phyloP scores from a whole-genome alignment of 2,329 filamentous ascomycete species.

The Pseudopyricularia cyperi region DNA sequence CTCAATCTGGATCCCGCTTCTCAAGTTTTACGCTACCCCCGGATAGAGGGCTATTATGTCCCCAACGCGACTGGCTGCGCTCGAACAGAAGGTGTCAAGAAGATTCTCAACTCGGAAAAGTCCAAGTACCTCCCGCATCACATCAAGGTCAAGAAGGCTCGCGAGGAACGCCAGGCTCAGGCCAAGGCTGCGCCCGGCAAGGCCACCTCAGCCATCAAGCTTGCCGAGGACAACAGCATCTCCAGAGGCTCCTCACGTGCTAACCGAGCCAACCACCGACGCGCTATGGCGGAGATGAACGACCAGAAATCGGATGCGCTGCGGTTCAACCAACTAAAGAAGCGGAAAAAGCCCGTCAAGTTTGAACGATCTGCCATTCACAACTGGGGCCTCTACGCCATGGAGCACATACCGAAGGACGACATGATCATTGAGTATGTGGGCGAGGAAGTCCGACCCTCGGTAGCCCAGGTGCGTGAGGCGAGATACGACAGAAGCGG shows the following conservation, averaged over 20 bases:
- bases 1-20: conserved; percentile 25
- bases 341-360: conserved; percentile 97
- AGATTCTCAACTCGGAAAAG: conserved; percentile 94
- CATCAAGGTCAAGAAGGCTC: conserved; percentile 84
- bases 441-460: conserved; percentile 90
- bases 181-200: conserved; percentile 23
- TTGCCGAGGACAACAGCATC: conserved; percentile 66
- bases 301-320: conserved; percentile 91
- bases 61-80: conserved; percentile 76
- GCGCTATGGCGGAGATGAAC: conserved; percentile 87
- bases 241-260: conserved; percentile 85
- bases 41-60: conserved; percentile 63
- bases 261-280: conserved; percentile 90
- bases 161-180: conserved; percentile 79
- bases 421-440: conserved; percentile 99
- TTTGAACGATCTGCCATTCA: conserved; percentile 97
- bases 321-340: conserved; percentile 98
- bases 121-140: conserved; percentile 96
- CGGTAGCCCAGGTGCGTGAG: conserved; percentile 94
- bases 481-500: conserved; percentile 87
- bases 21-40: conserved; percentile 12
- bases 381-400: conserved; percentile 95
- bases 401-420: conserved; percentile 92
- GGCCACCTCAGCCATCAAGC: conserved; percentile 56
- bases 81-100: conserved; percentile 85